Evolutionary conservation across 148 eudicot genomes (phyloP), one percentile per base, ranked within the genome.

Genomic region (Arbutus unedo): DNA sequence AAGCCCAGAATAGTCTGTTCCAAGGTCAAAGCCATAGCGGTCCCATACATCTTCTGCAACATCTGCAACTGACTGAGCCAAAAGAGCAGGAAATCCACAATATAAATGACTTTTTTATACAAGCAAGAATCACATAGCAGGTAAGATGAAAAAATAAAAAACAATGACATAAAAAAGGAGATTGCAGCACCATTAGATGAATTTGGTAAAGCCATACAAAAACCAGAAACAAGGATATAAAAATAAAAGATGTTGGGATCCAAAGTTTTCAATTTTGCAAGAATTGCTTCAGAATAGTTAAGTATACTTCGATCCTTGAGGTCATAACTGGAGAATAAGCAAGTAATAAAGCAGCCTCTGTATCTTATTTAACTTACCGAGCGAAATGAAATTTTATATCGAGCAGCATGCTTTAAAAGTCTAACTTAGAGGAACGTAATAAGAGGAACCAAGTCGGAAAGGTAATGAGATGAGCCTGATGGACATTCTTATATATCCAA

Each of bases 21-120:
- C 98, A 82, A 96, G 89, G 44, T 96, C 98, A 81, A 85, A 70
- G 80, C 93, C 92, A 79, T 96, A 96, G 79, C 97, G 90, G 87
- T 96, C 99, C 99, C 99, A 96, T 71, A 96, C 82, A 89, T 92
- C 95, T 85, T 96, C 99, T 72, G 99, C 94, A 81, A 90, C 90
- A 87, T 93, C 93, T 6, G 98, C 99, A 88, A 96, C 92, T 9
- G 93, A 86, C 99, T 96, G 93, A 82, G 83, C 50, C 73, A 79
- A 74, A 53, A 7, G 21, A 48, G 76, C 77, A 64, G 21, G 53
- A 57, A 75, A 80, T 59, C 4, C 60, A 64, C 64, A 79, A 14
- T 16, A 45, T 3, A 38, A 79, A 14, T 56, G 38, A 25, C 31
- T 56, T 31, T 25, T 21, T 50, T 13, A 53, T 15, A n/a, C 14